Evolutionary conservation across 2,329 filamentous ascomycete genomes (phyloP), one percentile per base, ranked within the genome.

Genomic region (Dactylellina leptospora): DNA sequence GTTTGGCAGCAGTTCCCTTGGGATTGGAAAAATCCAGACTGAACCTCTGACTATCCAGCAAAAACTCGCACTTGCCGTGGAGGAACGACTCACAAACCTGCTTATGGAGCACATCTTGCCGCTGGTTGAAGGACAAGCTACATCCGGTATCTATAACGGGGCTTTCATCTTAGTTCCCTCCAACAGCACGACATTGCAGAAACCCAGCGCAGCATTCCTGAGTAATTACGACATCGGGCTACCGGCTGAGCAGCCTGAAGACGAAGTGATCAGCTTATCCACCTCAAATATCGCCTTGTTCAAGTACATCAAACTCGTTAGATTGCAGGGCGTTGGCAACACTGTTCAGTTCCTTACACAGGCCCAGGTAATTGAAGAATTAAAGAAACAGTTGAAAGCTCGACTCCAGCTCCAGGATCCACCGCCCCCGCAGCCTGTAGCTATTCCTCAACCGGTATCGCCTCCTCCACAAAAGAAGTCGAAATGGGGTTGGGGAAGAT

Each of bases 91-190:
- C 30, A 73, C 61, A 28, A 73, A 73, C 25, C 30, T 73, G 40
- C 69, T 73, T 48, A 68, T 73, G 69, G 60, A 66, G 53, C 69
- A 73, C 47, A 66, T 73, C 16, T 36, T 66, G n/a, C 69, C 69
- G 36, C 40, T 73, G 25, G 61, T 73, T 3, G 61, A 73, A 53
- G 44, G 61, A 4, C 69, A 73, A 30, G 69, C 62, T n/a, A 68
- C 61, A 13, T 73, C 69, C 23, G 69, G 69, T 61, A 73, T 73
- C 30, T 73, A 73, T 48, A 66, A 58, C 40, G 59, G 60, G 2
- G 61, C 61, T 2, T 73, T 73, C 55, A 58, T 73, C n/a, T 50
- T 73, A 20, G 42, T 73, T 10, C 69, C 69, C 2, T 73, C 69
- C 9, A 68, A 73, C 33, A 68, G 60, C 20, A 18, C 36, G 10